These are phyloP conservation scores for Pachysandra terminalis DNA, from an alignment of 164 flowering plant genomes.

Conservation along the genomic window DNA sequence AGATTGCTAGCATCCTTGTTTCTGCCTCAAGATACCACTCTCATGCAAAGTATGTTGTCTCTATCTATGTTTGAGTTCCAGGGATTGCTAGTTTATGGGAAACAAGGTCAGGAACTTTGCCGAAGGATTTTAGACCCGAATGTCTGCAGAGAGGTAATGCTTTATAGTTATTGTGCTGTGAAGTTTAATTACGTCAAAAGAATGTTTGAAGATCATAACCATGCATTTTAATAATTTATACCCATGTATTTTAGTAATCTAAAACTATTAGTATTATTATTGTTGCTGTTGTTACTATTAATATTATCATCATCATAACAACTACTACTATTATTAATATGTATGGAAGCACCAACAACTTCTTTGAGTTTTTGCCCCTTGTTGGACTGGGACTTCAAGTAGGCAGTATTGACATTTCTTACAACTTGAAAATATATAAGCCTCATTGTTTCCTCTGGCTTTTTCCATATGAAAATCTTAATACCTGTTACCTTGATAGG, in stretches of 20 bases:
- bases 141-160: slow-evolving; percentile 78
- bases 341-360: not conserved
- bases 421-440: not conserved
- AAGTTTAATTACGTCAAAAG: no score
- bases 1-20: not conserved
- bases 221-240: no score
- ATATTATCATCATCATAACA: no score
- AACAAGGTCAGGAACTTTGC: slow-evolving; percentile 78
- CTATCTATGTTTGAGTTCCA: slow-evolving; percentile 29
- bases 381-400: not conserved
- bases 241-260: no score
- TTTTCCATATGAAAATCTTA: no score
- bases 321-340: no score
- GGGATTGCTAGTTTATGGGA: slow-evolving; percentile 97
- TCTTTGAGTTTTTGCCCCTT: not conserved
- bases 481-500: no score
- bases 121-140: slow-evolving; percentile 62
- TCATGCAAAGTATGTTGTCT: slow-evolving; percentile 3
- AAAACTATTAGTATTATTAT: no score
- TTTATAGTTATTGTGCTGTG: slow-evolving; percentile 1
- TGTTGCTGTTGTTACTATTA: no score
- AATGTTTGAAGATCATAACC: not conserved
- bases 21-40: not conserved
- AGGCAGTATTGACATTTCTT: not conserved
- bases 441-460: no score